These are phyloP conservation scores for Leccinum fibrillosum DNA, from an alignment of 768 basidiomycete genomes.

Conservation along the genomic window DNA sequence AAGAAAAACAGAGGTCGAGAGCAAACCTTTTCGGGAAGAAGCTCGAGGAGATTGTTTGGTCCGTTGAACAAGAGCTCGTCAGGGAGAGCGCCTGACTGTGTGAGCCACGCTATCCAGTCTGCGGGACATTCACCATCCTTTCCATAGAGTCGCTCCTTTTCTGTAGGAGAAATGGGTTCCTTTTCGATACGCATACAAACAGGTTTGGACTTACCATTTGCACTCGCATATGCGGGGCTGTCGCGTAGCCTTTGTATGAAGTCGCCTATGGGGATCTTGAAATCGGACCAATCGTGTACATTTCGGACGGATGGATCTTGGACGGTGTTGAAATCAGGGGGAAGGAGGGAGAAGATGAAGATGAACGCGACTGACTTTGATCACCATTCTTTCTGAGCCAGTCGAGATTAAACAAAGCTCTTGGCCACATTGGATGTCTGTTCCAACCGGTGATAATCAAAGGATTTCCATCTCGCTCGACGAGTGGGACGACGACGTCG, in stretches of 20 bases:
- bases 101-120: conserved; percentile 64
- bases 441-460: conserved; percentile 65
- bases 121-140: conserved; percentile 73
- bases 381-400: conserved; percentile 43
- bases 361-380: conserved; percentile 16
- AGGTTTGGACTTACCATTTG: conserved; percentile 35
- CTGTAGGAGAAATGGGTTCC: conserved; percentile 30
- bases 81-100: conserved; percentile 47
- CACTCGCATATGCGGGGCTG: conserved; percentile 31
- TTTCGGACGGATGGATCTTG: conserved; percentile 63
- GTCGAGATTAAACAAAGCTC: conserved; percentile 50
- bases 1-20: not conserved
- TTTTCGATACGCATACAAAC: not conserved
- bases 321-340: conserved; percentile 6
- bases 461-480: conserved; percentile 54
- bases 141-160: conserved; percentile 64
- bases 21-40: conserved; percentile 52
- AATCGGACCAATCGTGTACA: conserved; percentile 55
- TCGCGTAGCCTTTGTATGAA: conserved; percentile 48
- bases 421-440: conserved; percentile 51
- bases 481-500: conserved; percentile 35
- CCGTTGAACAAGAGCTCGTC: conserved; percentile 48
- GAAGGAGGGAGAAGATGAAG: not conserved
- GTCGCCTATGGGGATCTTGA: conserved; percentile 45
- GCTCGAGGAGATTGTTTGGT: conserved; percentile 53